Evolutionary conservation across 2,329 filamentous ascomycete species (phyloP).

Genomic region (Thielaviopsis punctulata): DNA sequence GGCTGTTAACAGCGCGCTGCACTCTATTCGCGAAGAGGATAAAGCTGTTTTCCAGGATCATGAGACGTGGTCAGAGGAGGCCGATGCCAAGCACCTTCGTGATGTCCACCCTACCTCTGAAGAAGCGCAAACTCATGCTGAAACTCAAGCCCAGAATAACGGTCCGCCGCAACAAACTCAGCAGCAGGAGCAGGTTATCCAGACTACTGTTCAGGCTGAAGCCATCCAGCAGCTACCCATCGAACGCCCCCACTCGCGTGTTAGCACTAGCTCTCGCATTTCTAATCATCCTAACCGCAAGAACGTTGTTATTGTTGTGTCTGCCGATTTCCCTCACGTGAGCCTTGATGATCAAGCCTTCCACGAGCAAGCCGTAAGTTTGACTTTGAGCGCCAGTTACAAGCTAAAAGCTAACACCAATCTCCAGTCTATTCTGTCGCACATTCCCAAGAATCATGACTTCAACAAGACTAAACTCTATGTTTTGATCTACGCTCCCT

Average conservation of each 20-base stretch:
- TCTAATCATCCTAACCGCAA: constrained; percentile 29
- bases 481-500: constrained; percentile 75
- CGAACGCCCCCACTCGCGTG: constrained; percentile 7
- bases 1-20: constrained; percentile 64
- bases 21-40: constrained; percentile 71
- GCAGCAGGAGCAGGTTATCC: background rate
- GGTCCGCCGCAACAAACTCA: background rate
- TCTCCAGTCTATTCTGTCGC: constrained; percentile 65
- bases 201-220: background rate
- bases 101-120: background rate
- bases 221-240: background rate
- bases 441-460: constrained; percentile 65
- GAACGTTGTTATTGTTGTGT: constrained; percentile 77
- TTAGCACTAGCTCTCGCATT: constrained; percentile 7
- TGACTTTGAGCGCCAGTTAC: background rate
- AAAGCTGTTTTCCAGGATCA: constrained; percentile 67
- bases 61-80: constrained; percentile 84
- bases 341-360: constrained; percentile 41
- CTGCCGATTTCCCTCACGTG: constrained; percentile 50
- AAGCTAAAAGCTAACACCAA: background rate
- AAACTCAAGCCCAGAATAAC: background rate
- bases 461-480: constrained; percentile 61
- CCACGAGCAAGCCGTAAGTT: constrained; percentile 67
- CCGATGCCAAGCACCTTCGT: constrained; percentile 44
- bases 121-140: background rate